Percentiles rank a stretch among this genome's conserved stretches.
phyloP scores from a whole-genome alignment of 768 basidiomycete species.

The Pilatotrama ljubarskyi region DNA sequence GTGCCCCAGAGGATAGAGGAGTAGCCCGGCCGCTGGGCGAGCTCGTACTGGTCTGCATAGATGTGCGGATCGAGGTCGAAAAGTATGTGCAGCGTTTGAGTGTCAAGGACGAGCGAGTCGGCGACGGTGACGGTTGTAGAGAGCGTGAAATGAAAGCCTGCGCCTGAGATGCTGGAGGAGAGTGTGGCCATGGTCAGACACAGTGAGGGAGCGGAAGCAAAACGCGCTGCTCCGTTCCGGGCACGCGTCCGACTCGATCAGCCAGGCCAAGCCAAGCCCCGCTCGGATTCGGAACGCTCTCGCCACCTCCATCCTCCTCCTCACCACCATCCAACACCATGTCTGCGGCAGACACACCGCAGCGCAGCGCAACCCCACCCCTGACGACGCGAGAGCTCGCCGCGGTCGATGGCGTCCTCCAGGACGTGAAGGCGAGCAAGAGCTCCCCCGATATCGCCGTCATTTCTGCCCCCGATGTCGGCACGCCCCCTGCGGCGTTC shows the following conservation, averaged over 20 bases:
- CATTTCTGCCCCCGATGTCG: conserved; percentile 21
- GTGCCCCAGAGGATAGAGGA: conserved; percentile 39
- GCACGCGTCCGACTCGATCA: background rate
- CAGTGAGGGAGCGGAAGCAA: conserved; percentile 10
- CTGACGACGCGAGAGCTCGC: conserved; percentile 47
- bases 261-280: background rate
- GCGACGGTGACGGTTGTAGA: conserved; percentile 14
- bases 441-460: conserved; percentile 25
- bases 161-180: conserved; percentile 20
- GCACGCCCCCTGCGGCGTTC: conserved; percentile 52
- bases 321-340: conserved; percentile 8
- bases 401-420: conserved; percentile 51
- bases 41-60: conserved; percentile 48
- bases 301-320: background rate
- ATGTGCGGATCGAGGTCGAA: conserved; percentile 40
- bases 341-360: conserved; percentile 24
- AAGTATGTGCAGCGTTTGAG: conserved; percentile 35
- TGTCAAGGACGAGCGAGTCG: background rate
- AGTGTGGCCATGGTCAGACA: conserved; percentile 10
- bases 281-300: background rate
- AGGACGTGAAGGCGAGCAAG: conserved; percentile 43
- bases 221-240: conserved; percentile 4
- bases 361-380: conserved; percentile 11
- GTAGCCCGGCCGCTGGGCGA: conserved; percentile 32
- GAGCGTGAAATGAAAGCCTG: conserved; percentile 30